Conservation (phyloP, 2,329 filamentous ascomycete species). For the Cladophialophora yegresii region DNA sequence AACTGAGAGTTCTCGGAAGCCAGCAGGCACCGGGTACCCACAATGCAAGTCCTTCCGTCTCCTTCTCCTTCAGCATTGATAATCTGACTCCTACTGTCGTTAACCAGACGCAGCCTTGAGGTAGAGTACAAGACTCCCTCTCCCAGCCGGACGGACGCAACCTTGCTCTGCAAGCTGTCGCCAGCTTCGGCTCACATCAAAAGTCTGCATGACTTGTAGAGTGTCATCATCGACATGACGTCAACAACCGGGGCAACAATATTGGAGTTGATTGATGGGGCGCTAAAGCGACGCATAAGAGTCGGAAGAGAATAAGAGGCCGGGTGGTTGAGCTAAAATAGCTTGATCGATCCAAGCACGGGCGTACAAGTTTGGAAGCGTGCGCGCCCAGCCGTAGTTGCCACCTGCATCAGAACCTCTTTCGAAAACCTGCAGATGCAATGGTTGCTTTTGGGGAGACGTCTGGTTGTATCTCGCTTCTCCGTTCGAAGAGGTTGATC, state of each 20-base stretch:
- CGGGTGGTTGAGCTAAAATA: not conserved
- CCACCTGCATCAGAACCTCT: not conserved
- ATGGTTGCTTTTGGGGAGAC: not conserved
- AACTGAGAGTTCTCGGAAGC: not conserved
- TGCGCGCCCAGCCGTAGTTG: not conserved
- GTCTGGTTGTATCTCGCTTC: not conserved
- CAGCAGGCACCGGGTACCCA: not conserved
- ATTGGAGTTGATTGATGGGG: not conserved
- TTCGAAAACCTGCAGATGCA: not conserved
- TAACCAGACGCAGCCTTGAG: not conserved
- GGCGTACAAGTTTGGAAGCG: not conserved
- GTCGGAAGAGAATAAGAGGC: not conserved
- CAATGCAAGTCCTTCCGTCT: not conserved
- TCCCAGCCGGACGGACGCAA: not conserved
- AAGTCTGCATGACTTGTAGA: not conserved
- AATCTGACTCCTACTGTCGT: not conserved
- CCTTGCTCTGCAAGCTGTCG: not conserved
- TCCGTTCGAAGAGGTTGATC: not conserved
- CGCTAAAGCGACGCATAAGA: not conserved
- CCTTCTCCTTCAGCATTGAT: not conserved
- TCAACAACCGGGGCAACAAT: not conserved
- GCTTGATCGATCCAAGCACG: constrained; percentile 1
- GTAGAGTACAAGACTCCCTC: too few species aligned
- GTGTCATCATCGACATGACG: not conserved
- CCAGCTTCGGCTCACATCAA: not conserved